Conservation (phyloP, 805 yeast species). For the Starmerella cellae region DNA sequence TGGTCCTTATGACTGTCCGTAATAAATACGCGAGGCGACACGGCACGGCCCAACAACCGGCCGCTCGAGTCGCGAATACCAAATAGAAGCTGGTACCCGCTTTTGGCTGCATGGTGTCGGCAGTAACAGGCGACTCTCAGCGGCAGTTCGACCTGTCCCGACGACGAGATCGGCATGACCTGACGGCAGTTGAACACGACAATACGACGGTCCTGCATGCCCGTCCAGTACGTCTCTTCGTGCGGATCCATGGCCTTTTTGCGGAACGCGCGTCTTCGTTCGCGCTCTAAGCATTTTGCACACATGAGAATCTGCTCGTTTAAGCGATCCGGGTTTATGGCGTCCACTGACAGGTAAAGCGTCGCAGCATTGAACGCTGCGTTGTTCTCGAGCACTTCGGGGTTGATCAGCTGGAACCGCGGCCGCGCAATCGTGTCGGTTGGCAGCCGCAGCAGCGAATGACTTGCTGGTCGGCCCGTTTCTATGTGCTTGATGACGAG, state of each 20-base stretch:
- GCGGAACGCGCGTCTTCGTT: constrained; percentile 84
- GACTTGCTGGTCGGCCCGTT: constrained; percentile 43
- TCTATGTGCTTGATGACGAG: constrained; percentile 47
- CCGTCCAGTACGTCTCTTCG: constrained; percentile 71
- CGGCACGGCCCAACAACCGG: constrained; percentile 53
- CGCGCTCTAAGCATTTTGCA: constrained; percentile 79
- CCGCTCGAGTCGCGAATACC: constrained; percentile 45
- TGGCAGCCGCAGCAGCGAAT: constrained; percentile 64
- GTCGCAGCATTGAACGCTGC: constrained; percentile 4
- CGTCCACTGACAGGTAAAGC: constrained; percentile 56
- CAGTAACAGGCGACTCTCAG: constrained; percentile 89
- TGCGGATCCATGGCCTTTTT: constrained; percentile 65
- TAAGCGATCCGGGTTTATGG: constrained; percentile 41
- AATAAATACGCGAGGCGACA: constrained; percentile 68
- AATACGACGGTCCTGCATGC: constrained; percentile 62
- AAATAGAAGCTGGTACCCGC: constrained; percentile 66
- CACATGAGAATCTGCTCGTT: constrained; percentile 60
- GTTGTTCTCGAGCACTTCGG: constrained; percentile 20
- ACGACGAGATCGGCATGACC: constrained; percentile 34
- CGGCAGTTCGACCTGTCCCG: constrained; percentile 32
- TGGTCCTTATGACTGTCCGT: constrained; percentile 80
- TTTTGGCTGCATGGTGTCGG: constrained; percentile 82
- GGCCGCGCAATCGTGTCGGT: constrained; percentile 79
- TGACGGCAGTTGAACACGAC: constrained; percentile 86
- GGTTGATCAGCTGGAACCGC: constrained; percentile 48